phyloP scores from a whole-genome alignment of 805 yeast species.

The Kregervanrija fluxuum region DNA sequence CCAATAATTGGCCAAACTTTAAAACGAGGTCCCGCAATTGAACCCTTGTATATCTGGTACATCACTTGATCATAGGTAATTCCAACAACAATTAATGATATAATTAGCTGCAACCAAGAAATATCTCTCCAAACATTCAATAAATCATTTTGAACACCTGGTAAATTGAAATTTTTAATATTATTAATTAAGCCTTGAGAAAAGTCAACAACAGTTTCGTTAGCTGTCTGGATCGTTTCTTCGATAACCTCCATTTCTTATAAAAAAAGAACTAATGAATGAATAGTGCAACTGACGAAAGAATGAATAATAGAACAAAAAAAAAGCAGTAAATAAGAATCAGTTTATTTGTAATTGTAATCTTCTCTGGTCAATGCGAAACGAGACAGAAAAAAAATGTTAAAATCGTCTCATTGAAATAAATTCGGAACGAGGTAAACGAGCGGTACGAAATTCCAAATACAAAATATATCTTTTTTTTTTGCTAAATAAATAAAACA shows the following conservation, averaged over 20 bases:
- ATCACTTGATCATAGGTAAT: constrained; percentile 68
- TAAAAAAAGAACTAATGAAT: neutral
- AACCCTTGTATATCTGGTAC: constrained; percentile 76
- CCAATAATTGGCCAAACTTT: constrained; percentile 95
- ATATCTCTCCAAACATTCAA: constrained; percentile 12
- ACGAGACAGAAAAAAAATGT: constrained; percentile 1
- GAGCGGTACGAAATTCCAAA: constrained; percentile 5
- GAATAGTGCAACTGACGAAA: neutral
- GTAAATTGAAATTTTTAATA: neutral
- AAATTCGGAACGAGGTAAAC: constrained; percentile 2
- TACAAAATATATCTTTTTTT: neutral
- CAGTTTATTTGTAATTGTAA: neutral
- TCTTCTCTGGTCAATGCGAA: too few species aligned
- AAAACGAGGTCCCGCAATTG: constrained; percentile 82
- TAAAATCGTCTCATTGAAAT: constrained; percentile 6
- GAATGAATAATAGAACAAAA: neutral
- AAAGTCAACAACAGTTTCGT: neutral
- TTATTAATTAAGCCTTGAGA: neutral
- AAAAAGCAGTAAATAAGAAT: constrained; percentile 1
- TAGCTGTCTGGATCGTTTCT: constrained; percentile 6
- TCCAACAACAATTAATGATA: constrained; percentile 39
- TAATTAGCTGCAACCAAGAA: constrained; percentile 48
- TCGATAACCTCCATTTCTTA: constrained; percentile 15
- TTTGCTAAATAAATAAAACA: neutral
- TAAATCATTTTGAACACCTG: neutral